Base-by-base conservation (phyloP, 2,329 filamentous ascomycete genomes). In the Gaeumannomyces sp. region DNA sequence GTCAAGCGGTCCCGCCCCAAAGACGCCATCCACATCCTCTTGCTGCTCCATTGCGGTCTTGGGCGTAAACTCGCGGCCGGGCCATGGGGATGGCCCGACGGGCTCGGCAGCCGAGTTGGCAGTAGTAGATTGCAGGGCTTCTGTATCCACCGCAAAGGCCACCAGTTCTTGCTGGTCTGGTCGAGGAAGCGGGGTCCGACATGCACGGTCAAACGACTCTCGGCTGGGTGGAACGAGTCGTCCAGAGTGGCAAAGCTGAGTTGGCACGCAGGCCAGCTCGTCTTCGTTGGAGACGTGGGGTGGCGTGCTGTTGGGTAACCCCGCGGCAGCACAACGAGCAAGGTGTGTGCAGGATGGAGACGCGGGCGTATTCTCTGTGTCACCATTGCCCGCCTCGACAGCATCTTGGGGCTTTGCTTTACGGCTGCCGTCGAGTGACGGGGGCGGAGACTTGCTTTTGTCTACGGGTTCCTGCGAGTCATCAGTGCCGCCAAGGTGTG, bases 1-100 rank as follows among this genome's bases (percentile, higher is more conserved):
- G 35, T 81, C 77, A 2, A 84, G 71, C 57, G 78, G 76, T 29
- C 78, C 76, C 50, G 76, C 73, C 5, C 75, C 75, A 66, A 78
- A 78, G 19, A 65, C 66, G 3, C 72, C 73, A 56, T 74, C 71
- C 31, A 68, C 64, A 19, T 72, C 66, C 62, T 77, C 76, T 16
- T 72, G 68, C 50, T 71, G 66, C 68, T 76, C 74, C 73, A 76
- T 74, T 63, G 64, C 60, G 3, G 68, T 71, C 16, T 64, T 50
- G 31, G 50, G 61, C 19, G 22, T n/a, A n/a, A 63, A 19, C 7
- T 59, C 53, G 28, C 6, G 28, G 22, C 16, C 2, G 25, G 3
- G 19, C 57, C 57, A 10, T 16, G 57, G 57, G 57, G 13, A 1
- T 13, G 19, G 22, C 45, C n/a, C 19, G 19, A n/a, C 22, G 50